Percentiles rank a stretch among this genome's conserved stretches.
Conservation (phyloP, 1,284 basidiomycete species). For the Sanghuangporus weigelae region DNA sequence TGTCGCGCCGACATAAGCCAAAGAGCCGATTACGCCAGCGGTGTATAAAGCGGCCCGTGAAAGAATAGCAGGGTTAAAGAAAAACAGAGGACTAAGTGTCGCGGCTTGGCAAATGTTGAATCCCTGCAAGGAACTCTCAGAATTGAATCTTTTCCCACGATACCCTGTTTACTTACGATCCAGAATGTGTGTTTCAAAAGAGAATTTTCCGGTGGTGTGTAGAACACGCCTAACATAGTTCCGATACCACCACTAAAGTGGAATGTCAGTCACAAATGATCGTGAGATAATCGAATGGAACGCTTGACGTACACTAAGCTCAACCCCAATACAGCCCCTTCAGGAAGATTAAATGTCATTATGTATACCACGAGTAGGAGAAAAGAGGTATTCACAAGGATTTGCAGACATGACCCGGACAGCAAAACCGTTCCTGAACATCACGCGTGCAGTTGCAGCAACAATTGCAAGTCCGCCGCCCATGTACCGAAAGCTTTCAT, state of each 20-base stretch:
- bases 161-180: conserved; percentile 46
- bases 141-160: neutral
- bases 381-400: conserved; percentile 52
- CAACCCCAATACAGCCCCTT: conserved; percentile 80
- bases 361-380: neutral
- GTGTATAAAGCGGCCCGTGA: conserved; percentile 88
- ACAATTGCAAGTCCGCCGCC: conserved; percentile 77
- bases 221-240: conserved; percentile 74
- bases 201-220: conserved; percentile 68
- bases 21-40: conserved; percentile 75
- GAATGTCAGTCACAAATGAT: neutral
- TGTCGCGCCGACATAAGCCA: conserved; percentile 87
- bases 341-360: conserved; percentile 1
- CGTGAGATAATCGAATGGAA: conserved; percentile 25
- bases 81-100: conserved; percentile 79
- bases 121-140: conserved; percentile 38
- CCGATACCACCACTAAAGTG: conserved; percentile 52
- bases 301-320: conserved; percentile 55
- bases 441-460: conserved; percentile 68
- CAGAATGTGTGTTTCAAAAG: conserved; percentile 73
- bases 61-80: conserved; percentile 80
- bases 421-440: conserved; percentile 74
- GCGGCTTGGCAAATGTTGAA: conserved; percentile 87
- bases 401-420: conserved; percentile 82
- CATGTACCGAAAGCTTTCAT: conserved; percentile 83